Percentiles rank a stretch among this genome's conserved stretches.
Evolutionary conservation across 148 eudicot genomes (phyloP).

Genomic region (Rhododendron simsii): DNA sequence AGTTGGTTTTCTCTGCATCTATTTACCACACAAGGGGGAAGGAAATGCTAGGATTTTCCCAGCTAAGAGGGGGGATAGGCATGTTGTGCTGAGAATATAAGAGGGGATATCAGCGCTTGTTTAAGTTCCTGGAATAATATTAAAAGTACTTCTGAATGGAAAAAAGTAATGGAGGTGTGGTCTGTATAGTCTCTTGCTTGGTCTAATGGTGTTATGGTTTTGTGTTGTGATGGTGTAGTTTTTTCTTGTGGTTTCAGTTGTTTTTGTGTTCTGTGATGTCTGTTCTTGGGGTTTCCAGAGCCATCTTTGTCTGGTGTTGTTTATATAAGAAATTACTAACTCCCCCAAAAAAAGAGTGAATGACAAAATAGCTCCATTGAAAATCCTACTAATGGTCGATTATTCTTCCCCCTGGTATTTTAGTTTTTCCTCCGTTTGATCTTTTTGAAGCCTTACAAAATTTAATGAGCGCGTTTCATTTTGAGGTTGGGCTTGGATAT

Average conservation of each 20-base stretch:
- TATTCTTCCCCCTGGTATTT: not conserved
- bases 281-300: not conserved
- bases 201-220: not conserved
- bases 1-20: not conserved
- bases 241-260: not conserved
- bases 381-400: not conserved
- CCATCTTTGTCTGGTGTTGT: not conserved
- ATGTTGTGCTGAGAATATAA: no score
- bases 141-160: not conserved
- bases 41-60: not conserved
- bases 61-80: not conserved
- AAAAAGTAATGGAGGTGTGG: not conserved
- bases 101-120: not conserved
- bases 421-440: not conserved
- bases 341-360: not conserved
- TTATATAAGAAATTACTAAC: no score
- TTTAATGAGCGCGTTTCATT: not conserved
- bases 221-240: not conserved
- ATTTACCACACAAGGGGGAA: not conserved
- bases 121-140: not conserved
- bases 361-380: not conserved
- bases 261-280: not conserved
- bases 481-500: conserved; percentile 2
- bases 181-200: not conserved
- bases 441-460: not conserved